These are phyloP conservation scores for Fomitopsis betulina DNA, from an alignment of 1,284 basidiomycete species.

Conservation along the genomic window DNA sequence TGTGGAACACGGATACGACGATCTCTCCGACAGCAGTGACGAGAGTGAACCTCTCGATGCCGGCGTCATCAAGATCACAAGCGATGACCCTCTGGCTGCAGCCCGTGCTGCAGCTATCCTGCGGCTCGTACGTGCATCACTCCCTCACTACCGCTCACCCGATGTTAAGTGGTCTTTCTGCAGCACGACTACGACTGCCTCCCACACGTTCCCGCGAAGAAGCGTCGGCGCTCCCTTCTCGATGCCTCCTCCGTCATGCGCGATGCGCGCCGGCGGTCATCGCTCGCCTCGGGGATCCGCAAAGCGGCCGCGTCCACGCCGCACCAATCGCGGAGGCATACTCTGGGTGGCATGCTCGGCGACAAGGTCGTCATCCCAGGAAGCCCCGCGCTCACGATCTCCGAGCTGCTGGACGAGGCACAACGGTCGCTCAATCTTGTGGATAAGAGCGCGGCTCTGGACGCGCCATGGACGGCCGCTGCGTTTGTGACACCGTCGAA, in stretches of 20 bases:
- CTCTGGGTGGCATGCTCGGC: conserved; percentile 42
- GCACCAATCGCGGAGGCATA: conserved; percentile 25
- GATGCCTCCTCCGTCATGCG: conserved; percentile 32
- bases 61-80: conserved; percentile 72
- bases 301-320: conserved; percentile 22
- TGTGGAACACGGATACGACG: conserved; percentile 20
- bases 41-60: conserved; percentile 40
- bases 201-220: conserved; percentile 33
- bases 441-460: not conserved
- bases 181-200: conserved; percentile 85
- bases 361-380: conserved; percentile 52
- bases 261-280: conserved; percentile 30
- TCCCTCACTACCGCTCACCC: not conserved
- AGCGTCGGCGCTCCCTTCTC: conserved; percentile 27
- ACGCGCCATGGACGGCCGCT: too few relatives aligned
- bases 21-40: conserved; percentile 11
- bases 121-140: conserved; percentile 58
- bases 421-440: conserved; percentile 37
- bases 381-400: conserved; percentile 47
- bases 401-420: conserved; percentile 53
- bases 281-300: conserved; percentile 32
- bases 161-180: not conserved
- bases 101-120: conserved; percentile 88
- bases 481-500: conserved; percentile 1
- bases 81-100: conserved; percentile 76